Conservation (phyloP, 2,329 filamentous ascomycete species). For the Ceratocystis colombiana region DNA sequence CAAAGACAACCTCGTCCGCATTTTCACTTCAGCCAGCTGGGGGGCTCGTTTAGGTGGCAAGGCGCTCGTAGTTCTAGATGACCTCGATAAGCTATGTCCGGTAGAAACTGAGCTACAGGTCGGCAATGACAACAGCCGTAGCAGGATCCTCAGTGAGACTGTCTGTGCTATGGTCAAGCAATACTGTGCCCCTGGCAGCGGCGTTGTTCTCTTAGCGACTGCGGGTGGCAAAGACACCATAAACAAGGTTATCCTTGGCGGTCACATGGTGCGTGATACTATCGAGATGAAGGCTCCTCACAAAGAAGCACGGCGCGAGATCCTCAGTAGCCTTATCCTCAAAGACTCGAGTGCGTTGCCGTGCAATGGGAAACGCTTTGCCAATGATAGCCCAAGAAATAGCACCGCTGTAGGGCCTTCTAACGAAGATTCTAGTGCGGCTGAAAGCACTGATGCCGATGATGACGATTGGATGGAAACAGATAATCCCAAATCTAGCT, state of each 20-base stretch:
- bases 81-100: constrained; percentile 85
- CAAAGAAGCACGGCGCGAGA: constrained; percentile 74
- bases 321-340: constrained; percentile 69
- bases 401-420: constrained; percentile 44
- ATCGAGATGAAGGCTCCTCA: constrained; percentile 80
- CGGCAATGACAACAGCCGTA: constrained; percentile 84
- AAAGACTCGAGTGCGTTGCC: constrained; percentile 38
- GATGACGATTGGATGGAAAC: constrained; percentile 68
- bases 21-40: constrained; percentile 88
- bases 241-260: constrained; percentile 81
- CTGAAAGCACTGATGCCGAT: constrained; percentile 35
- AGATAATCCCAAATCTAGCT: constrained; percentile 39
- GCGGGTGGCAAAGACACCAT: constrained; percentile 87
- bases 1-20: constrained; percentile 72
- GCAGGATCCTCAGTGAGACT: constrained; percentile 82
- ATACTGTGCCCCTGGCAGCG: constrained; percentile 68
- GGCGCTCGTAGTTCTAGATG: constrained; percentile 78
- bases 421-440: constrained; percentile 40
- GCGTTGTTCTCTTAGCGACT: constrained; percentile 79
- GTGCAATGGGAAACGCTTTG: neutral
- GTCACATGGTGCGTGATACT: constrained; percentile 87
- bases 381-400: constrained; percentile 30
- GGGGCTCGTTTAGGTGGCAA: constrained; percentile 76
- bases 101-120: constrained; percentile 90
- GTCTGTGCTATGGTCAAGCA: constrained; percentile 73